A percentile compares a stretch with the other conserved stretches of the same genome.
phyloP scores from a whole-genome alignment of 2,329 filamentous ascomycete species.

The Aspergillus oerlinghausenensis region DNA sequence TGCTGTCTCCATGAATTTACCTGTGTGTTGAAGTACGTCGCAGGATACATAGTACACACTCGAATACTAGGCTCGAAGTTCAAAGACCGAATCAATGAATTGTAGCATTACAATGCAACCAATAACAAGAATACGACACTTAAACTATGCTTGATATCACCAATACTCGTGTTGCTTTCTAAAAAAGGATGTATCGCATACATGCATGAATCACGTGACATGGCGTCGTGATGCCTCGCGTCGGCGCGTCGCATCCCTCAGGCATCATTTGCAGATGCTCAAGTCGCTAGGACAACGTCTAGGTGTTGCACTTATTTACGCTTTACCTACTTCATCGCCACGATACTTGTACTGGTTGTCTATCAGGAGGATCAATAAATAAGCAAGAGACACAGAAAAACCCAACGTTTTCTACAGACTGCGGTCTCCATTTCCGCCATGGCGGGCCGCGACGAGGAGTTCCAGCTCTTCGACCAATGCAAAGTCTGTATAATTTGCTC shows the following conservation, averaged over 20 bases:
- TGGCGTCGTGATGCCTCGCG: constrained; percentile 20
- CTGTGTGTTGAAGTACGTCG: too few species aligned
- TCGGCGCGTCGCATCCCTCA: constrained; percentile 16
- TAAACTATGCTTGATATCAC: background rate
- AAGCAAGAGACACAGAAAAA: background rate
- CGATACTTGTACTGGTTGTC: background rate
- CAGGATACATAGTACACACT: background rate
- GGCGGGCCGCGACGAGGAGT: constrained; percentile 22
- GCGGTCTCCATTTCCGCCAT: constrained; percentile 16
- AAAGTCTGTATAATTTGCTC: constrained; percentile 44
- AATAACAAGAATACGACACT: background rate
- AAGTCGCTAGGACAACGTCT: background rate
- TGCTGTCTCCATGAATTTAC: too few species aligned
- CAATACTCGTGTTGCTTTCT: background rate
- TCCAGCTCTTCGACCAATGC: constrained; percentile 43
- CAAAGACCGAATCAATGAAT: background rate
- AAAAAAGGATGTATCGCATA: background rate
- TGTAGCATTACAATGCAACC: background rate
- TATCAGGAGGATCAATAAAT: background rate
- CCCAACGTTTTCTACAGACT: background rate
- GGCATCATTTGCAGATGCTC: background rate
- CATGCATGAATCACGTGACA: constrained; percentile 16
- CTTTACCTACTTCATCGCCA: background rate
- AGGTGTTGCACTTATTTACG: background rate
- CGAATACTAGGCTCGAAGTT: background rate